Conservation (phyloP, 2,329 filamentous ascomycete genomes). For the Hymenoscyphus infarciens region DNA sequence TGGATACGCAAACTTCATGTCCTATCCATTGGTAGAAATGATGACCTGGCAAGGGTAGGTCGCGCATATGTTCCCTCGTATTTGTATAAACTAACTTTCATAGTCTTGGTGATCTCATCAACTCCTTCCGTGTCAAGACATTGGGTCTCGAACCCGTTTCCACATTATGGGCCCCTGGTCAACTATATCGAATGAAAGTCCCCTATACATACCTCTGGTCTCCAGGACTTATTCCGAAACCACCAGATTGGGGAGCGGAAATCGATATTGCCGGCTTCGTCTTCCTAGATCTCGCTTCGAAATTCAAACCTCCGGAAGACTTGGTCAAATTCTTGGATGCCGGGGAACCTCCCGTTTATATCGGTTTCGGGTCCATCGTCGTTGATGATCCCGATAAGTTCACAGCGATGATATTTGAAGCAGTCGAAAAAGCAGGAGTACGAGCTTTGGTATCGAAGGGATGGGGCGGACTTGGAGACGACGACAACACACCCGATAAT, state of each 20-base stretch:
- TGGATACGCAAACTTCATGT: conserved; percentile 75
- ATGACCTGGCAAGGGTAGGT: conserved; percentile 80
- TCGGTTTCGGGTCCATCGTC: conserved; percentile 74
- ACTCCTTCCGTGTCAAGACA: conserved; percentile 66
- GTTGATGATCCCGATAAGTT: conserved; percentile 68
- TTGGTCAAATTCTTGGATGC: conserved; percentile 53
- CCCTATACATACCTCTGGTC: conserved; percentile 74
- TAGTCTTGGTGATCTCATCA: conserved; percentile 69
- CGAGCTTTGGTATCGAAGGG: conserved; percentile 71
- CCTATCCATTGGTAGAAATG: conserved; percentile 76
- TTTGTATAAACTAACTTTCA: conserved; percentile 21
- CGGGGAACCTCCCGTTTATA: conserved; percentile 63
- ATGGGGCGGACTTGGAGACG: conserved; percentile 67
- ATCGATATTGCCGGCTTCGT: conserved; percentile 77
- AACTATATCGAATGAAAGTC: conserved; percentile 68
- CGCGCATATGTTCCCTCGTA: background rate
- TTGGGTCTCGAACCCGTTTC: conserved; percentile 70
- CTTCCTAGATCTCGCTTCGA: conserved; percentile 66
- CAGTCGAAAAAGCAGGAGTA: conserved; percentile 61
- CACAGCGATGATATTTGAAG: conserved; percentile 68
- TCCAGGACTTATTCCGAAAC: conserved; percentile 62
- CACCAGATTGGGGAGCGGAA: conserved; percentile 63
- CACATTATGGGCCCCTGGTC: conserved; percentile 72
- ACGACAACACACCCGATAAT: conserved; percentile 55
- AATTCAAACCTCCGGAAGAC: conserved; percentile 54